Evolutionary conservation across 148 eudicot genomes (phyloP), one percentile per base, ranked within the genome.

Genomic region (Vaccinium vitisidaea): DNA sequence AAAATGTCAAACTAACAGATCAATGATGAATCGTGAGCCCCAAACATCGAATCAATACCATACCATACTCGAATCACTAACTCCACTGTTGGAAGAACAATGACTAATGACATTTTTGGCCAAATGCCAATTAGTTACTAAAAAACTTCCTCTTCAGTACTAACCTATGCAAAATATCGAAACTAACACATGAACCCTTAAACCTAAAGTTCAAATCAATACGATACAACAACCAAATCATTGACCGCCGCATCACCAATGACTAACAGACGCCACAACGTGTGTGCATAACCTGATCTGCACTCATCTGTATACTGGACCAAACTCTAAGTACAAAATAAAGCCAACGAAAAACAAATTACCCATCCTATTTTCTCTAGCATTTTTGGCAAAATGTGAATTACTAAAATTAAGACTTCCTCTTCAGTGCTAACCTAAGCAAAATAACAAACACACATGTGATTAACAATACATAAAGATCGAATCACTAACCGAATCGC

Each of bases 401-500:
- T 43, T 43, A 43, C 46, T 43, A 43, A 43, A 43, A 56, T 48
- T 70, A 82, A 80, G 5, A 39, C 27, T 80, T 21, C 71, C 19
- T 39, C 32, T 59, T 59, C 8, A 13, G 53, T n/a, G 43, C 54
- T 5, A 59, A 43, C 46, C 32, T 58, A 18, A 13, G 32, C 52
- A 61, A 80, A 19, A 77, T 5, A 56, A 27, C 59, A 77, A 52
- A 76, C 54, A n/a, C 5, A 76, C 14, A 39, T 52, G 16, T 8
- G 71, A n/a, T 8, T 65, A 1, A 8, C 0, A 1, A 6, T 8
- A n/a, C 1, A 25, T 55, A 32, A 65, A n/a, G 76, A 67, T 67
- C 83, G 50, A 79, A 43, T 61, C 77, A 89, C 97, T 91, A 54
- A 94, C 98, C 92, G 95, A 92, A 90, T 96, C 95, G 52, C 87